Evolutionary conservation across 495 filamentous ascomycete genomes (phyloP), one percentile per base, ranked within the genome.

Genomic region (Bathelium albidoporum): DNA sequence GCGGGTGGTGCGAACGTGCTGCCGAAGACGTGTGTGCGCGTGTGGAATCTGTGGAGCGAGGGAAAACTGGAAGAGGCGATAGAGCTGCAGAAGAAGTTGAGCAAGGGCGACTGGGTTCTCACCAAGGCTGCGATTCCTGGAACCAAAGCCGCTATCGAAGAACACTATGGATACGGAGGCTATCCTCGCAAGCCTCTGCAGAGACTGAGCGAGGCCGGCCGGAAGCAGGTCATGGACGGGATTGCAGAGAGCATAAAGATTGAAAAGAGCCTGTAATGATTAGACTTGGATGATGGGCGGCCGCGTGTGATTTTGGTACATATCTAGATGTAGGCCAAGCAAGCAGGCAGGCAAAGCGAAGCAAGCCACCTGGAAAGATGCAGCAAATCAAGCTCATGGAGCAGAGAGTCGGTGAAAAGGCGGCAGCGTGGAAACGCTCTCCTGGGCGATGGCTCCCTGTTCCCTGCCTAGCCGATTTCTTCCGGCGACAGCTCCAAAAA

Each of bases 1-100:
- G 90, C 88, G 28, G 90, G 90, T 31, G 88, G 89, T 18, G 90
- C 90, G 24, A 95, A 95, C 68, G 90, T 95, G 32, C 81, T 90
- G 70, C 90, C 90, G 22, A 89, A 89, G 72, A 79, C 87, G 14
- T 93, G 88, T 70, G 89, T 90, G 34, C 82, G 83, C 68, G 84
- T 95, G n/a, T 94, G 90, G 83, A 81, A 87, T 61, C 78, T 92
- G 59, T 94, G 87, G 77, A 78, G 79, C 14, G 79, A 86, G 69
- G 90, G 89, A 11, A 85, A 85, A 70, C 81, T 78, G 22, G 84
- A 88, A 16, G 88, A 92, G 78, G 88, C 89, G 0, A 83, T 88
- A 44, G 82, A 82, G 68, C 77, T 88, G 41, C 90, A 95, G 73
- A 83, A 85, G 69, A 73, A 81, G 2, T 80, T 95, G 60, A 85